Conservation (phyloP, 139 green algal species). For the Asterochloris erici region DNA sequence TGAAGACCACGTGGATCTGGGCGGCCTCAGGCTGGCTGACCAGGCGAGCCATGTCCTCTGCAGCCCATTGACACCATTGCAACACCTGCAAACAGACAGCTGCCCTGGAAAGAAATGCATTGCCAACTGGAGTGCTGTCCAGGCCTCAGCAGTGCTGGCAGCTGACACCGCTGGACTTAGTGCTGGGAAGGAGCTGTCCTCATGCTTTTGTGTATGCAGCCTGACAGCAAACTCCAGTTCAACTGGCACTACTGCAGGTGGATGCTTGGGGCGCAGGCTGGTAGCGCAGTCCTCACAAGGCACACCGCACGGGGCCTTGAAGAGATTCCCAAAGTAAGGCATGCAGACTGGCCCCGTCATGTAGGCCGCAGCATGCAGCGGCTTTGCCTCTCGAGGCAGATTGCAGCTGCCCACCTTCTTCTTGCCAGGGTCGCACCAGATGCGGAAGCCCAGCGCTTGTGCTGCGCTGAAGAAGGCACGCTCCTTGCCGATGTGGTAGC, state of each 20-base stretch:
- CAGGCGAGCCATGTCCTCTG: constrained; percentile 43
- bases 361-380: no score
- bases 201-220: no score
- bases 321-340: no score
- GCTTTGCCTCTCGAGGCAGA: background rate
- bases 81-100: constrained; percentile 23
- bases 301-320: no score
- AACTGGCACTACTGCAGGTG: no score
- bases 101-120: background rate
- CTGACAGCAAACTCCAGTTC: no score
- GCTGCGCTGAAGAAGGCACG: constrained; percentile 61
- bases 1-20: constrained; percentile 42
- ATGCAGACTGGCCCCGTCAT: no score
- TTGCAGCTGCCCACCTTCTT: constrained; percentile 18
- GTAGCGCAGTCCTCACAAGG: no score
- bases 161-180: background rate
- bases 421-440: constrained; percentile 53
- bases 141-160: background rate
- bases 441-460: constrained; percentile 39
- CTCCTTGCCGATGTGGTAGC: constrained; percentile 83
- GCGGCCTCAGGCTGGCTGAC: constrained; percentile 27
- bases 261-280: no score
- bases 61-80: constrained; percentile 38
- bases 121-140: background rate
- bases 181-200: no score